Percentiles rank a stretch among this genome's conserved stretches.
Evolutionary conservation across 352 stramenopile genomes (phyloP).

Genomic region (Stramenopiles sp.): DNA sequence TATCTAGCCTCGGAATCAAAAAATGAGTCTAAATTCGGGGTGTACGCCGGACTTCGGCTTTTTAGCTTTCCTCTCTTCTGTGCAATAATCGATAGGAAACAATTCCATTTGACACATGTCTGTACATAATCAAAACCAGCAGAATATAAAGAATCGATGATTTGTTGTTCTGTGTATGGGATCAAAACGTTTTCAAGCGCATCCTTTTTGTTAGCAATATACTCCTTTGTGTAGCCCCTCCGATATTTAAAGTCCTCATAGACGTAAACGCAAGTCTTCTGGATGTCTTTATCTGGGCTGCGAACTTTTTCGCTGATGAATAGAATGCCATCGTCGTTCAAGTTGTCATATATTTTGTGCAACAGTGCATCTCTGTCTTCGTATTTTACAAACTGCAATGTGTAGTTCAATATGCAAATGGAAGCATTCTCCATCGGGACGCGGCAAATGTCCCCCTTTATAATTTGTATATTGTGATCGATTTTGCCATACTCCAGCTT

Average conservation of each 20-base stretch:
- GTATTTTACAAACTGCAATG: constrained; percentile 17
- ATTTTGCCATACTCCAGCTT: background rate
- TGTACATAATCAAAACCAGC: constrained; percentile 16
- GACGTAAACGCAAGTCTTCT: constrained; percentile 18
- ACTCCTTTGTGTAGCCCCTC: constrained; percentile 13
- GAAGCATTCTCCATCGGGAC: background rate
- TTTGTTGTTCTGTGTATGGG: constrained; percentile 17
- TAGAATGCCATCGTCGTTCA: constrained; percentile 14
- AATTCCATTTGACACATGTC: constrained; percentile 19
- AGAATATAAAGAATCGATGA: constrained; percentile 5
- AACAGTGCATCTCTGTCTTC: constrained; percentile 12
- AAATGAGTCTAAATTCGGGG: background rate
- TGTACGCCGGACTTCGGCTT: background rate
- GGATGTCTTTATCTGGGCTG: constrained; percentile 13
- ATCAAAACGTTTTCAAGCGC: constrained; percentile 16
- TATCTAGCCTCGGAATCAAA: background rate
- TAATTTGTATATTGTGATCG: constrained; percentile 11
- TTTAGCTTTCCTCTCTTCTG: constrained; percentile 3
- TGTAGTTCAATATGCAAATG: constrained; percentile 19
- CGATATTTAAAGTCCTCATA: constrained; percentile 22
- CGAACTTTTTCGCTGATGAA: constrained; percentile 19
- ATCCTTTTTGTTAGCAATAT: constrained; percentile 19
- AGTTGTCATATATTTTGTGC: constrained; percentile 8
- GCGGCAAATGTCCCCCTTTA: background rate
- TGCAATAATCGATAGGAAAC: constrained; percentile 17